These are phyloP conservation scores for Plasmodium fragile DNA, from an alignment of 169 alveolate genomes.

Conservation along the genomic window DNA sequence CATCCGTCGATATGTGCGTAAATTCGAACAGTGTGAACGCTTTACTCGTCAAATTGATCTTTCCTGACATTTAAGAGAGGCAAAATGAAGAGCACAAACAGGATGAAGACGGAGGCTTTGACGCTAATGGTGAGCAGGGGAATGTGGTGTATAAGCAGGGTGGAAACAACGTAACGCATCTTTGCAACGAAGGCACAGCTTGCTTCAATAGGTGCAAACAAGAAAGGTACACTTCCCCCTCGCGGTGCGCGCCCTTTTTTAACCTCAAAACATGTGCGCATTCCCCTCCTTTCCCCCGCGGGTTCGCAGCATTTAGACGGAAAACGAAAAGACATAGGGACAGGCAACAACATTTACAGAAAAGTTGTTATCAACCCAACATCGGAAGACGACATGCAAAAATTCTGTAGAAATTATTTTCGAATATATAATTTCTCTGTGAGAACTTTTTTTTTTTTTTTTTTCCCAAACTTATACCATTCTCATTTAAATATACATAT, in stretches of 20 bases:
- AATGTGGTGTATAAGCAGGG: neutral
- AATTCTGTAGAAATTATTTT: conserved; percentile 72
- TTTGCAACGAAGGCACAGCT: neutral
- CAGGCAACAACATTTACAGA: conserved; percentile 56
- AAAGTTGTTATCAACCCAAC: conserved; percentile 76
- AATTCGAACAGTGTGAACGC: neutral
- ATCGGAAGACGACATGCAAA: conserved; percentile 75
- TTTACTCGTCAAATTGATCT: neutral
- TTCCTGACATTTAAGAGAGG: neutral
- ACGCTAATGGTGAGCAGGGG: conserved; percentile 33
- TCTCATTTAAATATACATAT: neutral
- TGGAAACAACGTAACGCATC: neutral
- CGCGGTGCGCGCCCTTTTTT: conserved; percentile 2
- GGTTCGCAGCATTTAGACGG: conserved; percentile 33
- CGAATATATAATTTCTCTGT: conserved; percentile 74
- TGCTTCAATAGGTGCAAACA: neutral
- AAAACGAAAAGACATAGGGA: conserved; percentile 37
- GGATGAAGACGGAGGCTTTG: conserved; percentile 39
- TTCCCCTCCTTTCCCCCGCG: neutral
- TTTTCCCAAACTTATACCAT: neutral
- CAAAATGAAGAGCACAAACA: conserved; percentile 15
- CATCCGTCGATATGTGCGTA: neutral
- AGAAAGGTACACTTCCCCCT: neutral
- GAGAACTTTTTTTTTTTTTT: neutral
- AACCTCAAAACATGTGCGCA: neutral